Percentiles rank a stretch among this genome's conserved stretches.
Evolutionary conservation across 495 filamentous ascomycete genomes (phyloP).

Genomic region (Xylaria flabelliformis): DNA sequence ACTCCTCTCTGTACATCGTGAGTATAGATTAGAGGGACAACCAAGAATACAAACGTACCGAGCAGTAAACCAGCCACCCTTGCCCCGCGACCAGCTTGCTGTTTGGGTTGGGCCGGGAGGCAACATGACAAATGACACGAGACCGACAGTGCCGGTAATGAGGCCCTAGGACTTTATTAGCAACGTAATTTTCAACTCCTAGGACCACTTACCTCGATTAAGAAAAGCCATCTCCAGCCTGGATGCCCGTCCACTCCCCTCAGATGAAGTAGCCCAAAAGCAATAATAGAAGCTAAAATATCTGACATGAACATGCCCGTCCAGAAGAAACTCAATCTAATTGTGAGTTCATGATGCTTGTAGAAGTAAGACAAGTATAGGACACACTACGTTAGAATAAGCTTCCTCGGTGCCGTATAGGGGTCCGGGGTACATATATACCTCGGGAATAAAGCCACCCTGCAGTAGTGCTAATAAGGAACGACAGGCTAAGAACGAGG

Average conservation of each 20-base stretch:
- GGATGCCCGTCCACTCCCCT: constrained; percentile 61
- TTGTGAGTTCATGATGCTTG: constrained; percentile 69
- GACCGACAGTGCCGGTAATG: constrained; percentile 67
- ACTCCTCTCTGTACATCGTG: constrained; percentile 57
- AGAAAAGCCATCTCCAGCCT: constrained; percentile 81
- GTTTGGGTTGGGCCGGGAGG: constrained; percentile 77
- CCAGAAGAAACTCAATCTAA: constrained; percentile 62
- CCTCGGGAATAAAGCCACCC: constrained; percentile 69
- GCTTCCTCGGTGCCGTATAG: neutral
- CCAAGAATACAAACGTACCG: constrained; percentile 36
- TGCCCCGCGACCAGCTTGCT: constrained; percentile 63
- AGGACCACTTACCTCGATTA: constrained; percentile 47
- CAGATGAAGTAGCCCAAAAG: constrained; percentile 75
- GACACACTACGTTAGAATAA: constrained; percentile 37
- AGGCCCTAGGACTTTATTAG: constrained; percentile 43
- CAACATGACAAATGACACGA: constrained; percentile 71
- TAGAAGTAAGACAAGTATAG: constrained; percentile 83
- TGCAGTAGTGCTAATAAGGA: constrained; percentile 75
- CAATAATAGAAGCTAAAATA: constrained; percentile 72
- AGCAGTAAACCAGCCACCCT: constrained; percentile 75
- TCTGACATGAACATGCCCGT: constrained; percentile 68
- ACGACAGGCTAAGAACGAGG: constrained; percentile 68
- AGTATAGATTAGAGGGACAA: neutral
- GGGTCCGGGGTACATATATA: constrained; percentile 18
- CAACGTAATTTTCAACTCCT: neutral